Evolutionary conservation across 2,329 filamentous ascomycete species (phyloP).

Genomic region (Meredithiella fracta): DNA sequence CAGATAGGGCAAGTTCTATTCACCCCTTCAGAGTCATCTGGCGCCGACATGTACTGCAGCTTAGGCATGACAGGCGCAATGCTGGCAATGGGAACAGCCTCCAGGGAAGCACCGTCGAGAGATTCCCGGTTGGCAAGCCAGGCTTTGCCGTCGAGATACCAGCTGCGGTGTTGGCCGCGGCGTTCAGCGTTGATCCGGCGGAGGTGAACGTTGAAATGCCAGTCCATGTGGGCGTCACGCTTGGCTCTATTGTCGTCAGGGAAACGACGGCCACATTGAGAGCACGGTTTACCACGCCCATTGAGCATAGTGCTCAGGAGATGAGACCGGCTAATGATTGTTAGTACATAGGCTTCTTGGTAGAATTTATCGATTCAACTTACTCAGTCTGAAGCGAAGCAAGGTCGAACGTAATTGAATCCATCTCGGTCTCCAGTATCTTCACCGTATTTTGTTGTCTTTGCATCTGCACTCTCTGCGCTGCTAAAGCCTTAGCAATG

Average conservation of each 20-base stretch:
- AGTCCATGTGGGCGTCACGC: conserved; percentile 89
- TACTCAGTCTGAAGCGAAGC: conserved; percentile 56
- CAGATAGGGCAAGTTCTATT: conserved; percentile 83
- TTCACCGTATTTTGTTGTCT: conserved; percentile 15
- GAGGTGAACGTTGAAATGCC: conserved; percentile 91
- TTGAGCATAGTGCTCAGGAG: conserved; percentile 64
- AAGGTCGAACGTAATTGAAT: conserved; percentile 36
- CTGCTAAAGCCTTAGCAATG: conserved; percentile 23
- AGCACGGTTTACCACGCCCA: conserved; percentile 69
- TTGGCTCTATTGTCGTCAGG: conserved; percentile 59
- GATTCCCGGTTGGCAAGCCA: conserved; percentile 78
- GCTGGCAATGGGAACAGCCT: conserved; percentile 23
- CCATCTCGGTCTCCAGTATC: conserved; percentile 16
- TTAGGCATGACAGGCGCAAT: conserved; percentile 32
- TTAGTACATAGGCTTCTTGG: no score
- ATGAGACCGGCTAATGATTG: conserved; percentile 23
- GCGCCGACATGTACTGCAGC: conserved; percentile 64
- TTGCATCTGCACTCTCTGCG: conserved; percentile 17
- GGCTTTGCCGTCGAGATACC: conserved; percentile 85
- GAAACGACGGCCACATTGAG: conserved; percentile 82
- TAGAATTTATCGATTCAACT: conserved; percentile 20
- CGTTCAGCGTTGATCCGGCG: conserved; percentile 74
- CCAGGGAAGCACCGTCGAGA: conserved; percentile 45
- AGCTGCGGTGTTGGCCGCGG: conserved; percentile 76
- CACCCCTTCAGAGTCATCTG: conserved; percentile 56